A percentile compares a stretch with the other conserved stretches of the same genome.
Conservation (phyloP, 257 asterid genomes). For the Marsdenia floribunda region DNA sequence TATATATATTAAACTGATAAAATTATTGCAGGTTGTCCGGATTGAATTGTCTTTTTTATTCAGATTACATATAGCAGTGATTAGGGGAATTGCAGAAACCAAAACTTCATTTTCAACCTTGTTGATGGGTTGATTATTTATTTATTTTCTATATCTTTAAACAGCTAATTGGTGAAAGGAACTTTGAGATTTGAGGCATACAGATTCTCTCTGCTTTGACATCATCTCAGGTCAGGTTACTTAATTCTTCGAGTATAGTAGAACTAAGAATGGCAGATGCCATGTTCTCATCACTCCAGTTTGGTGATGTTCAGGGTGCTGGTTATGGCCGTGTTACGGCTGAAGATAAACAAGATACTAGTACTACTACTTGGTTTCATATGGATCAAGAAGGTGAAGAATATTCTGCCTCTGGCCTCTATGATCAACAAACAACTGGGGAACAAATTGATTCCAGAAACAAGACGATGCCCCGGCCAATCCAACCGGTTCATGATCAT, state of each 20-base stretch:
- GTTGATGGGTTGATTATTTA: too few species aligned
- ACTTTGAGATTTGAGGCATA: neutral
- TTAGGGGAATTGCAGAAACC: neutral
- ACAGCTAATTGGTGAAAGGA: neutral
- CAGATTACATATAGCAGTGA: neutral
- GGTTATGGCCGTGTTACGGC: constrained; percentile 6
- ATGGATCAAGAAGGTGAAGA: neutral
- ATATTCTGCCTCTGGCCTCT: constrained; percentile 6
- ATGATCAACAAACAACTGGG: neutral
- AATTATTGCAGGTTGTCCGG: neutral
- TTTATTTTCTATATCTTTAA: neutral
- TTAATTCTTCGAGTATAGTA: neutral
- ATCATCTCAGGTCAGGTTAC: neutral
- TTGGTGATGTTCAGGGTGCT: constrained; percentile 5
- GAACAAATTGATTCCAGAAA: constrained; percentile 5
- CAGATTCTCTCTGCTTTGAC: neutral
- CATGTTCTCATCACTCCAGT: constrained; percentile 7
- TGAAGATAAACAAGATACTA: neutral
- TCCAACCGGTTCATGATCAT: constrained; percentile 8
- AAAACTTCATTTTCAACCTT: constrained; percentile 2
- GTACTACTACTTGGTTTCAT: neutral
- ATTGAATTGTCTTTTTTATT: neutral
- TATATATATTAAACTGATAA: neutral
- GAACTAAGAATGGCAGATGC: neutral
- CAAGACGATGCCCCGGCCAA: neutral